phyloP scores from a whole-genome alignment of 106 monocot genomes.

The Xerophyta viscosa region DNA sequence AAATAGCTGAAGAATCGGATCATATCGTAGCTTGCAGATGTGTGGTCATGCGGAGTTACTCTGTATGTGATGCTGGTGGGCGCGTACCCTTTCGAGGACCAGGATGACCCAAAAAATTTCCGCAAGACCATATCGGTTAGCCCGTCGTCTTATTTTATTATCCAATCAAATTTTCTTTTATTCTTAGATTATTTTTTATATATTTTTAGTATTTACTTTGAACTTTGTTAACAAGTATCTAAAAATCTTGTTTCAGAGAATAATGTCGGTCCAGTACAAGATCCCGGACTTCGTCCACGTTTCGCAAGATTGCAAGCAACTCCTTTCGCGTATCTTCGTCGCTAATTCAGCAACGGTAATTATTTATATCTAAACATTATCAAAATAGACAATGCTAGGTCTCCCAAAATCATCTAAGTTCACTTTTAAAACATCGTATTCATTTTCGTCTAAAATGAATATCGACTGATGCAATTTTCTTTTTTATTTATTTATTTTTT shows the following conservation, averaged over 20 bases:
- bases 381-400: no score
- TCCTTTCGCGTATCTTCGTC: conserved; percentile 67
- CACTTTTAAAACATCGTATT: no score
- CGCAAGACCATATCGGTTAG: conserved; percentile 66
- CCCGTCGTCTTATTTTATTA: no score
- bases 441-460: no score
- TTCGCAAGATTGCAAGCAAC: conserved; percentile 69
- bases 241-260: conserved; percentile 64
- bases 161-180: no score
- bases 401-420: no score
- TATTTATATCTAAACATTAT: no score
- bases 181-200: no score
- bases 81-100: conserved; percentile 87
- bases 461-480: no score
- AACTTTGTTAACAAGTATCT: no score
- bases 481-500: no score
- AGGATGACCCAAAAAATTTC: conserved; percentile 68
- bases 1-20: not conserved
- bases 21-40: conserved; percentile 64
- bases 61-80: conserved; percentile 89
- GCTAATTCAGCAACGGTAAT: conserved; percentile 58
- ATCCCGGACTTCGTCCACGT: conserved; percentile 85
- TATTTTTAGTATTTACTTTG: no score
- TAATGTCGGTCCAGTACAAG: conserved; percentile 67
- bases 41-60: conserved; percentile 80